Conservation (phyloP, 768 basidiomycete species). For the Trametes coccinea region DNA sequence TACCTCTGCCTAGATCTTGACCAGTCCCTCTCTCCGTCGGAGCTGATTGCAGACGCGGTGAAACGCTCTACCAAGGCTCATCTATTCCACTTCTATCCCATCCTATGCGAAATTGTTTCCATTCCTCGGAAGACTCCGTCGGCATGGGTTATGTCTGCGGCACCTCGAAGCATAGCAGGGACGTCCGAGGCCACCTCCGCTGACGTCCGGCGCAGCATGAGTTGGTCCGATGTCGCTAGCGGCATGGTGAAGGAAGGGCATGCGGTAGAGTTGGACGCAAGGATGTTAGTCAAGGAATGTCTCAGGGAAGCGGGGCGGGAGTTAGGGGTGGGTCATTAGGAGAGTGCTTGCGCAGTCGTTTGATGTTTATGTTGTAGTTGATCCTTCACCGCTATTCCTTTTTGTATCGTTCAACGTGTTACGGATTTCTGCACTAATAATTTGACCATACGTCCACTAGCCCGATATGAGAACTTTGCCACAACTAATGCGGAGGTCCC, state of each 20-base stretch:
- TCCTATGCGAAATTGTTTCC: conserved; percentile 78
- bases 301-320: conserved; percentile 72
- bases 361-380: neutral
- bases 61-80: conserved; percentile 79
- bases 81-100: conserved; percentile 83
- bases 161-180: conserved; percentile 8
- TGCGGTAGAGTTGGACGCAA: conserved; percentile 59
- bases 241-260: conserved; percentile 28
- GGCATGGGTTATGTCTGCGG: conserved; percentile 53
- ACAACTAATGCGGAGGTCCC: conserved; percentile 17
- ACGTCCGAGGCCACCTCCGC: neutral
- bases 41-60: conserved; percentile 67
- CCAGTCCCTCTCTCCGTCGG: conserved; percentile 46
- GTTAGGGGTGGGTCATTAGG: conserved; percentile 51
- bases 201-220: conserved; percentile 13
- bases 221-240: conserved; percentile 18
- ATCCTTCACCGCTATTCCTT: neutral
- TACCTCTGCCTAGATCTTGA: conserved; percentile 39
- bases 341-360: neutral
- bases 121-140: conserved; percentile 67
- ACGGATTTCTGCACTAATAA: neutral
- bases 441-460: too few relatives aligned
- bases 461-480: neutral
- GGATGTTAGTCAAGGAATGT: conserved; percentile 65
- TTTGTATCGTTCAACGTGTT: neutral